A percentile compares a stretch with the other conserved stretches of the same genome.
These are phyloP conservation scores for Cryphonectria nitschkei DNA, from an alignment of 2,329 filamentous ascomycete genomes.

Conservation along the genomic window DNA sequence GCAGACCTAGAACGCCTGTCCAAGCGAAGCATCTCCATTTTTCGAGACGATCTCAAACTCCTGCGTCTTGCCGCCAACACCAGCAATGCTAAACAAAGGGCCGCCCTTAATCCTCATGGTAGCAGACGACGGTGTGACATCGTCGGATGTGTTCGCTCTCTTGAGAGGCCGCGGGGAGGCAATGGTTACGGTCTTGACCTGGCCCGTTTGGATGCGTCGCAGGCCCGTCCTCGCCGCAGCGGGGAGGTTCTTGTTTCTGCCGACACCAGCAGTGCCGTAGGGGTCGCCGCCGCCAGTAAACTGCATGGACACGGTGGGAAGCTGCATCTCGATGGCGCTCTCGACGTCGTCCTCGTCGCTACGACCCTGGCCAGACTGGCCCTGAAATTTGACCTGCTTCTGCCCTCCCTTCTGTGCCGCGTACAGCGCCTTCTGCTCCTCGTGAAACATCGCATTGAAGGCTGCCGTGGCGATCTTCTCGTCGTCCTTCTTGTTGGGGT, in stretches of 20 bases:
- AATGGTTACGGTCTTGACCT: conserved; percentile 28
- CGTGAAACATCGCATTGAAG: conserved; percentile 25
- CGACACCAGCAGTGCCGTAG: neutral
- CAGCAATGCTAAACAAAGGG: conserved; percentile 24
- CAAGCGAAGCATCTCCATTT: conserved; percentile 9
- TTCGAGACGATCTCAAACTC: conserved; percentile 29
- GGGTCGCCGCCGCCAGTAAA: conserved; percentile 3
- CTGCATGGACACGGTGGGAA: conserved; percentile 12
- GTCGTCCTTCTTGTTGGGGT: conserved; percentile 25
- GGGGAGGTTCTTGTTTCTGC: conserved; percentile 10
- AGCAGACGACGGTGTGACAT: conserved; percentile 5
- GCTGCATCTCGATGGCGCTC: conserved; percentile 14
- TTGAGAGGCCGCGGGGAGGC: conserved; percentile 15
- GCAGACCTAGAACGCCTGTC: conserved; percentile 20
- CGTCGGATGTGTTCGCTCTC: conserved; percentile 22
- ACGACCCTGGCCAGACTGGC: neutral
- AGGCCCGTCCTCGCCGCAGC: conserved; percentile 17
- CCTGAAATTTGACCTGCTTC: neutral
- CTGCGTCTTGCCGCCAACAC: conserved; percentile 26
- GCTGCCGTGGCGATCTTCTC: conserved; percentile 27
- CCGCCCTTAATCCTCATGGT: conserved; percentile 20
- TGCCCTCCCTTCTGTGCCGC: conserved; percentile 4
- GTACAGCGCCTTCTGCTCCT: conserved; percentile 23
- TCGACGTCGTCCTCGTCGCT: conserved; percentile 16
- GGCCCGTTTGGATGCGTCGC: conserved; percentile 24